These are phyloP conservation scores for Nakaseomyces nivariensis DNA, from an alignment of 1,139 yeast species.

Conservation along the genomic window DNA sequence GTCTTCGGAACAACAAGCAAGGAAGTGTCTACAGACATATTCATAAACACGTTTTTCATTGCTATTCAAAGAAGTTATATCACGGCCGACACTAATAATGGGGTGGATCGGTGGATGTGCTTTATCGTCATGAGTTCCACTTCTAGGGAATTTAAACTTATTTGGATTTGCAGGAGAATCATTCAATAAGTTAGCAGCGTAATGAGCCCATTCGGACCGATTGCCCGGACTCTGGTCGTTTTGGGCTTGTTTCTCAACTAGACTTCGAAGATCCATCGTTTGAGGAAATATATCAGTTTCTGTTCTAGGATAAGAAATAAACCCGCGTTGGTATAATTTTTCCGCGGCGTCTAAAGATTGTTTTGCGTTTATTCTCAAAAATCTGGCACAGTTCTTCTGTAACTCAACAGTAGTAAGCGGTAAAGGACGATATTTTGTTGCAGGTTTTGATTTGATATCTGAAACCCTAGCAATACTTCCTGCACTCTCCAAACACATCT, in stretches of 20 bases:
- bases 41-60: conserved; percentile 68
- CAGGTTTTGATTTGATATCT: conserved; percentile 49
- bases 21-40: conserved; percentile 72
- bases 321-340: conserved; percentile 73
- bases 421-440: conserved; percentile 69
- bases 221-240: conserved; percentile 23
- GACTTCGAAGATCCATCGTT: conserved; percentile 54
- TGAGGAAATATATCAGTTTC: conserved; percentile 85
- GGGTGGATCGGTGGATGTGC: conserved; percentile 99
- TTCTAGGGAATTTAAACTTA: conserved; percentile 52
- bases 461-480: conserved; percentile 42
- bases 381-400: conserved; percentile 74
- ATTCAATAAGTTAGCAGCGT: conserved; percentile 32
- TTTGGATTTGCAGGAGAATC: conserved; percentile 18
- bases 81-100: conserved; percentile 34
- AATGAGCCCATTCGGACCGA: conserved; percentile 39
- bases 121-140: conserved; percentile 78
- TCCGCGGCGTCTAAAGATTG: conserved; percentile 79
- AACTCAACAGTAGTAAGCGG: conserved; percentile 95
- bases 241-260: conserved; percentile 51
- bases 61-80: conserved; percentile 3
- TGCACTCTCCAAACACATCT: conserved; percentile 44
- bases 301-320: conserved; percentile 90
- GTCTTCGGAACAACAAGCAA: conserved; percentile 89
- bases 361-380: conserved; percentile 72